phyloP scores from a whole-genome alignment of 176 grass and related monocot species.

The Pharus latifolius region DNA sequence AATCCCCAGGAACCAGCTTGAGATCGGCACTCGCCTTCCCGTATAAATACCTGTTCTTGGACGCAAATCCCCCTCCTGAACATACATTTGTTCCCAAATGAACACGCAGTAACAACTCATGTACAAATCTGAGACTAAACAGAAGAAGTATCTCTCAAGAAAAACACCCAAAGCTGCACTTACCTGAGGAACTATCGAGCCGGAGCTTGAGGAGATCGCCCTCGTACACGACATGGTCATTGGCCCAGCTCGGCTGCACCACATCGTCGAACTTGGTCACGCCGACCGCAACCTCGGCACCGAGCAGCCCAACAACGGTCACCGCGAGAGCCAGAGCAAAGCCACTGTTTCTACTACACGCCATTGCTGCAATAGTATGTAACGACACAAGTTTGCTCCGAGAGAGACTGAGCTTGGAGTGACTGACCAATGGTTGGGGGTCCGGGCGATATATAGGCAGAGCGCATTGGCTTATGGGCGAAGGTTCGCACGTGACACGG shows the following conservation, averaged over 20 bases:
- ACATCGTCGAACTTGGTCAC: constrained; percentile 63
- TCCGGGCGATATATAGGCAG: constrained; percentile 6
- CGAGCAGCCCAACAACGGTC: neutral
- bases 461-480: neutral
- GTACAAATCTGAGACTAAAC: neutral
- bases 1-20: constrained; percentile 88
- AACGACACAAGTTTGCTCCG: too few species aligned
- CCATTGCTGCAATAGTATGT: neutral
- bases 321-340: neutral
- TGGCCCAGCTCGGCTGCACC: constrained; percentile 92
- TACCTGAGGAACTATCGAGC: constrained; percentile 72
- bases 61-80: constrained; percentile 63
- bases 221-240: constrained; percentile 84
- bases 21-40: constrained; percentile 72
- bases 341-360: neutral
- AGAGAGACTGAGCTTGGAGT: too few species aligned
- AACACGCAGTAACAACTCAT: neutral
- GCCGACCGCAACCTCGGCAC: neutral
- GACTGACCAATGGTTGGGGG: too few species aligned
- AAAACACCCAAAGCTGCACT: too few species aligned
- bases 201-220: constrained; percentile 86
- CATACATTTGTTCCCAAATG: neutral
- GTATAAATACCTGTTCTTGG: constrained; percentile 67
- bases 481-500: constrained; percentile 23
- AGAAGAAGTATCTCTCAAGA: neutral